Conservation (phyloP, 768 basidiomycete genomes). For the Boletus insuetus region DNA sequence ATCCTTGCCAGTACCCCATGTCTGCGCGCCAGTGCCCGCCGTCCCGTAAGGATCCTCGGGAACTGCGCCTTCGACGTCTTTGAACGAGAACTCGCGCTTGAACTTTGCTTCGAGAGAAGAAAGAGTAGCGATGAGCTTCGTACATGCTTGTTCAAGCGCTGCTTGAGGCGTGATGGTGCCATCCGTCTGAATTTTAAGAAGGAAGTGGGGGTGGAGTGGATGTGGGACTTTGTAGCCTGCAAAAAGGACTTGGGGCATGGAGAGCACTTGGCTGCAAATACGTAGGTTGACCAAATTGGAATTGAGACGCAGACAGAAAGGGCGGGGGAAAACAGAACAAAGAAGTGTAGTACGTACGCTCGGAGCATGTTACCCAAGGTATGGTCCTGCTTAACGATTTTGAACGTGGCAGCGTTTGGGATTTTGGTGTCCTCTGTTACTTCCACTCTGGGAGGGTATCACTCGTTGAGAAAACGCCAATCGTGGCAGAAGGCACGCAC, state of each 20-base stretch:
- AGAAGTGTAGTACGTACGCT: slow-evolving; percentile 54
- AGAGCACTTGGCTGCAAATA: slow-evolving; percentile 74
- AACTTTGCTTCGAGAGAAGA: slow-evolving; percentile 71
- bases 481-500: slow-evolving; percentile 51
- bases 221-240: slow-evolving; percentile 99
- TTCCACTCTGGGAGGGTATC: slow-evolving; percentile 63
- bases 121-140: slow-evolving; percentile 71
- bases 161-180: slow-evolving; percentile 78
- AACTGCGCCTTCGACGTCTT: slow-evolving; percentile 56
- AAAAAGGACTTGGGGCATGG: slow-evolving; percentile 86
- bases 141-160: slow-evolving; percentile 81
- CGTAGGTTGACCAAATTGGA: slow-evolving; percentile 3
- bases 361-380: slow-evolving; percentile 97
- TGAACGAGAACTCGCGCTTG: slow-evolving; percentile 79
- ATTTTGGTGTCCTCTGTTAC: slow-evolving; percentile 96
- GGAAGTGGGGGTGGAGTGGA: slow-evolving; percentile 90
- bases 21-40: slow-evolving; percentile 36
- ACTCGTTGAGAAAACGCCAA: neutral
- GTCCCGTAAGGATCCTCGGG: slow-evolving; percentile 53
- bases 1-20: slow-evolving; percentile 49
- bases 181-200: slow-evolving; percentile 95
- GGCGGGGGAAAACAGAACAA: neutral
- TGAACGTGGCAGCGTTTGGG: slow-evolving; percentile 94
- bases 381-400: slow-evolving; percentile 95
- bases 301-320: neutral